phyloP scores from a whole-genome alignment of 495 filamentous ascomycete species.

The Annulohypoxylon stygium region DNA sequence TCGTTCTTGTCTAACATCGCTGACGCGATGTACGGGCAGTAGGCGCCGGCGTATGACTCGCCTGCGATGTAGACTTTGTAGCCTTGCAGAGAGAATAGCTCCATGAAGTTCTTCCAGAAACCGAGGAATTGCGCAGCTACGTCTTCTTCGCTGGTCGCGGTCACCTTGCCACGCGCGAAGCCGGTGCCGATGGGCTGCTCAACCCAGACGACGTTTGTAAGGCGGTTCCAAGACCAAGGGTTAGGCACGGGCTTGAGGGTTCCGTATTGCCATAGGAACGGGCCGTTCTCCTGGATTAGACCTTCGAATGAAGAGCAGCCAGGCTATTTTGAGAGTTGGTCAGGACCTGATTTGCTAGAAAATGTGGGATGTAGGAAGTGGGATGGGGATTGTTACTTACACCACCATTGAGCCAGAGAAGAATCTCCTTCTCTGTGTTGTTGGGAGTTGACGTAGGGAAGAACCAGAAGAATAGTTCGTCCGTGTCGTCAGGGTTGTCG shows the following conservation, averaged over 20 bases:
- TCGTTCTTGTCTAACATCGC: conserved; percentile 81
- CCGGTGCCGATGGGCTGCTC: conserved; percentile 85
- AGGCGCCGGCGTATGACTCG: conserved; percentile 80
- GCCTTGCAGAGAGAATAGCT: conserved; percentile 74
- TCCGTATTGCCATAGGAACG: conserved; percentile 72
- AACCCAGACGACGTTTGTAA: conserved; percentile 76
- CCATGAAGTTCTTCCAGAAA: conserved; percentile 78
- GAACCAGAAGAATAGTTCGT: conserved; percentile 82
- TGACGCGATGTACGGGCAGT: conserved; percentile 83
- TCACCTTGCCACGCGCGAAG: conserved; percentile 74
- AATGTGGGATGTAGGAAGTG: not conserved
- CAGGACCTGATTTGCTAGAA: not conserved
- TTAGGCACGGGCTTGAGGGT: conserved; percentile 70
- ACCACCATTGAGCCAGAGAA: conserved; percentile 70
- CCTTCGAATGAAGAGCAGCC: conserved; percentile 76
- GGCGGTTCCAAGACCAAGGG: conserved; percentile 74
- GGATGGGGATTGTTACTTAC: conserved; percentile 36
- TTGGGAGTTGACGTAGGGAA: conserved; percentile 69
- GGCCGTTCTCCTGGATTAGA: conserved; percentile 76
- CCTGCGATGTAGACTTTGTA: conserved; percentile 78
- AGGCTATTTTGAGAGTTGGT: conserved; percentile 47
- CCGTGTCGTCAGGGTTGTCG: conserved; percentile 62
- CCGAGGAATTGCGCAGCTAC: conserved; percentile 77
- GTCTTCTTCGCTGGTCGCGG: conserved; percentile 73
- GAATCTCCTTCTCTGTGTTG: conserved; percentile 71